phyloP scores from a whole-genome alignment of 805 yeast genomes.

The Wickerhamomyces xylosicus region DNA sequence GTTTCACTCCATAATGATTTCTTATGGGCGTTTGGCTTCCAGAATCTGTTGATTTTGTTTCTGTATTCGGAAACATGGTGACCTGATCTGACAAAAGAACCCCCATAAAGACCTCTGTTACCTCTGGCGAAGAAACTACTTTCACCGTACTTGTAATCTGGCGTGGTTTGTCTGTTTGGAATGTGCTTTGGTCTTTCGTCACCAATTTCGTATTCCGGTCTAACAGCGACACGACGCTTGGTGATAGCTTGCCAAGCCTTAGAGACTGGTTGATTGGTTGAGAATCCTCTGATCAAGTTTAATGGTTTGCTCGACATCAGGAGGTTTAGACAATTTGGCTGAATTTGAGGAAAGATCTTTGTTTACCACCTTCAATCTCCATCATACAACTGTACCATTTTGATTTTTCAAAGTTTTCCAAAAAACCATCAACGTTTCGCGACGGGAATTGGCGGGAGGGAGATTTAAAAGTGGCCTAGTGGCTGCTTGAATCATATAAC shows the following conservation, averaged over 20 bases:
- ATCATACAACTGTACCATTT: no score
- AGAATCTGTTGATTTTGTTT: conserved; percentile 63
- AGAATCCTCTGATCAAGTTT: conserved; percentile 13
- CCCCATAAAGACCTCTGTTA: conserved; percentile 86
- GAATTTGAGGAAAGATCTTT: neutral
- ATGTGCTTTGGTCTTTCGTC: conserved; percentile 38
- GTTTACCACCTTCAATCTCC: no score
- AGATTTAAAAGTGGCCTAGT: no score
- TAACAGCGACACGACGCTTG: conserved; percentile 32
- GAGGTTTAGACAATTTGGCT: neutral
- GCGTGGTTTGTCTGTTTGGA: conserved; percentile 36
- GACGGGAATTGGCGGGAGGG: conserved; percentile 9
- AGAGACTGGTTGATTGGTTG: conserved; percentile 7
- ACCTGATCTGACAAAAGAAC: conserved; percentile 69
- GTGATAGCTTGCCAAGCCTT: conserved; percentile 36
- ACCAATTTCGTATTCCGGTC: conserved; percentile 39
- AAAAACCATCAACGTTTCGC: neutral
- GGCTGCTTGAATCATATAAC: no score
- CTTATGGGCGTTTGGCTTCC: conserved; percentile 73
- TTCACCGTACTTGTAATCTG: conserved; percentile 73
- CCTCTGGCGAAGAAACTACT: conserved; percentile 72
- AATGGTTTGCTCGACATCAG: conserved; percentile 9
- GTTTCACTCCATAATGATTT: conserved; percentile 81
- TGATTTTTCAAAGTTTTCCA: neutral
- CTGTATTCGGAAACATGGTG: conserved; percentile 69